These are phyloP conservation scores for Zygosaccharomyces sapae DNA, from an alignment of 1,139 yeast species.

Conservation along the genomic window DNA sequence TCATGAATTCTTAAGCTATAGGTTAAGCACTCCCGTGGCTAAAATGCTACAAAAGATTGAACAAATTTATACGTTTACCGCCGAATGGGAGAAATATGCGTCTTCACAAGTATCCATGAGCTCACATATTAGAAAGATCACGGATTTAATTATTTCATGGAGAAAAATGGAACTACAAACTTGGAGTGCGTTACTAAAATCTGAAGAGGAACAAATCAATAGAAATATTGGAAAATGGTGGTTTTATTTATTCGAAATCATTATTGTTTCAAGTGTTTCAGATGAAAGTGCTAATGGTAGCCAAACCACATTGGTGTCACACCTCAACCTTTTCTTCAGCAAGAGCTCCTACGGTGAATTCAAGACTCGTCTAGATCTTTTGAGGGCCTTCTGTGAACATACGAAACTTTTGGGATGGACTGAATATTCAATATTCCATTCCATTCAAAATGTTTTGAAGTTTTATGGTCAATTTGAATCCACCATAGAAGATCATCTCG, in stretches of 20 bases:
- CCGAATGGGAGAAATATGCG: constrained; percentile 95
- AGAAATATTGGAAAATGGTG: constrained; percentile 74
- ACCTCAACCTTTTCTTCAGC: constrained; percentile 76
- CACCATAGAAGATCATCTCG: constrained; percentile 45
- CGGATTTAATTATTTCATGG: constrained; percentile 80
- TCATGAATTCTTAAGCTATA: constrained; percentile 59
- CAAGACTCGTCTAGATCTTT: constrained; percentile 49
- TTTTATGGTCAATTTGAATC: constrained; percentile 66
- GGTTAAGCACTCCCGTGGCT: constrained; percentile 70
- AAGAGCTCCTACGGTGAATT: constrained; percentile 77
- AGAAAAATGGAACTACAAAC: constrained; percentile 79
- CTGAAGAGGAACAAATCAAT: constrained; percentile 57
- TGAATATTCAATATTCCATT: constrained; percentile 30
- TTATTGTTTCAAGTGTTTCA: constrained; percentile 39
- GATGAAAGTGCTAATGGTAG: constrained; percentile 32
- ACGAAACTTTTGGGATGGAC: constrained; percentile 29
- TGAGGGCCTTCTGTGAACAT: constrained; percentile 62
- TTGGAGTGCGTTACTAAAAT: constrained; percentile 72
- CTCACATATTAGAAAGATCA: constrained; percentile 51
- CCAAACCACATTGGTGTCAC: constrained; percentile 39
- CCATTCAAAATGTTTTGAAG: constrained; percentile 57
- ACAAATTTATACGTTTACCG: constrained; percentile 72
- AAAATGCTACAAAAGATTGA: constrained; percentile 77
- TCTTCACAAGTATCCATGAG: constrained; percentile 68
- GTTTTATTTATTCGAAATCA: constrained; percentile 81